Base-by-base conservation (phyloP, 192 early-diverging fungal genomes). In the Coemansia sp. region DNA sequence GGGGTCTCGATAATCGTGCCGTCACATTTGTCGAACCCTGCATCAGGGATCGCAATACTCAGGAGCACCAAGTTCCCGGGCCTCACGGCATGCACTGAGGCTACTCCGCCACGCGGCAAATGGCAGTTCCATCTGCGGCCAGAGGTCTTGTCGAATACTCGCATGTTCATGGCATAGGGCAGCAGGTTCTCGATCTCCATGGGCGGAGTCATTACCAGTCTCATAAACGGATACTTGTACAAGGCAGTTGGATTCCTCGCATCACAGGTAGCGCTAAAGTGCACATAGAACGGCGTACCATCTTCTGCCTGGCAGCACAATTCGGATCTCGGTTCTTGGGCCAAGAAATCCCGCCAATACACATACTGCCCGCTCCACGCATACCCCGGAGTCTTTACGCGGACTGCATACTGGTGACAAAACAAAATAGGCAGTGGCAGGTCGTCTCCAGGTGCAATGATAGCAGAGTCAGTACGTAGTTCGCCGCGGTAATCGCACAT, bases 171-270 rank as follows among this genome's bases (percentile, higher is more conserved):
- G 63, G 94, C 88, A 74, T 92, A 98, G 0, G 98, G 98, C 36
- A 99, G 81, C 24, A 98, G 80, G 69, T 99, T 99, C 85, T 99
- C 98, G 33, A 99, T 86, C 81, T 95, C 92, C 13, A 94, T 83
- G 15, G 93, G 93, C 33, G 92, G 89, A 47, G 87, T 90, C 70
- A 94, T 75, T 4, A 89, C 88, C 63, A 94, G 88, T 3, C 87
- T 79, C 89, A 92, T 93, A 69, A 91, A 92, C 39, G 96, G 95
- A 60, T 94, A 94, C 65, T 80, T 79, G 80, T 80, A 80, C 47
- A 77, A 61, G 3, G 49, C 20, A 31, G 81, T 69, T n/a, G 76
- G 78, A 40, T 76, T 80, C 68, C 72, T 60, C 61, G 60, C 22
- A 20, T 79, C 78, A 44, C 78, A 76, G 47, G 73, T 53, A 1